These are phyloP conservation scores for Piper betle DNA, from an alignment of 164 flowering plant genomes.

Conservation along the genomic window DNA sequence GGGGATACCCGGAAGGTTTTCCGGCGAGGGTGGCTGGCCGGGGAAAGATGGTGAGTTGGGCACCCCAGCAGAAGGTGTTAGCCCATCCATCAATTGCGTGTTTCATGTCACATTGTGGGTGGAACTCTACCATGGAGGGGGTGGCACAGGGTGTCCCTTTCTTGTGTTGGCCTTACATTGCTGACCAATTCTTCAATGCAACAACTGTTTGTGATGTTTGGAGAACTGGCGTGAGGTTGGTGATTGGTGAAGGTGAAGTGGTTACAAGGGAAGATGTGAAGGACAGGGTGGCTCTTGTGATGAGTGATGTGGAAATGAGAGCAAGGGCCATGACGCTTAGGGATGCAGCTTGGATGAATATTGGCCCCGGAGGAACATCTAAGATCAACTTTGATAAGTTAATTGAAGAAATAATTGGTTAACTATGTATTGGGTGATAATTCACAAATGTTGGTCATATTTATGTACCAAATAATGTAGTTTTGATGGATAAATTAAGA, in stretches of 20 bases:
- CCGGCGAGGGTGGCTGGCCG: background rate
- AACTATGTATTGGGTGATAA: no score
- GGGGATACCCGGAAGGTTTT: conserved; percentile 2
- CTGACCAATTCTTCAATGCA: conserved; percentile 4
- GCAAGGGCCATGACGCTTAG: background rate
- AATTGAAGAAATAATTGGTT: no score
- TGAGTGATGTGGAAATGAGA: conserved; percentile 4
- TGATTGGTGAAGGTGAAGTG: background rate
- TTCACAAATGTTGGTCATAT: no score
- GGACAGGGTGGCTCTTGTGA: background rate
- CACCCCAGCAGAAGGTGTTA: conserved; percentile 2
- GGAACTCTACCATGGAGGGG: conserved; percentile 6
- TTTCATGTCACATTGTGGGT: conserved; percentile 5
- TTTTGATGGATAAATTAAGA: no score
- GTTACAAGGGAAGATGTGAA: conserved; percentile 1
- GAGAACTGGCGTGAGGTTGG: background rate
- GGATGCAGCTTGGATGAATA: background rate
- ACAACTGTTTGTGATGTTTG: background rate
- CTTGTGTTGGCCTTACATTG: conserved; percentile 7
- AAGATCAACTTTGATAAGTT: no score
- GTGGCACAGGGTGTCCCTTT: conserved; percentile 2
- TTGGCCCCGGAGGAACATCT: no score
- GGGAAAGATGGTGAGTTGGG: conserved; percentile 3
- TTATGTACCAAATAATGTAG: no score
- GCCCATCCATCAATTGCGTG: conserved; percentile 4